These are phyloP conservation scores for Termitomyces sp. DNA, from an alignment of 768 basidiomycete species.

Conservation along the genomic window DNA sequence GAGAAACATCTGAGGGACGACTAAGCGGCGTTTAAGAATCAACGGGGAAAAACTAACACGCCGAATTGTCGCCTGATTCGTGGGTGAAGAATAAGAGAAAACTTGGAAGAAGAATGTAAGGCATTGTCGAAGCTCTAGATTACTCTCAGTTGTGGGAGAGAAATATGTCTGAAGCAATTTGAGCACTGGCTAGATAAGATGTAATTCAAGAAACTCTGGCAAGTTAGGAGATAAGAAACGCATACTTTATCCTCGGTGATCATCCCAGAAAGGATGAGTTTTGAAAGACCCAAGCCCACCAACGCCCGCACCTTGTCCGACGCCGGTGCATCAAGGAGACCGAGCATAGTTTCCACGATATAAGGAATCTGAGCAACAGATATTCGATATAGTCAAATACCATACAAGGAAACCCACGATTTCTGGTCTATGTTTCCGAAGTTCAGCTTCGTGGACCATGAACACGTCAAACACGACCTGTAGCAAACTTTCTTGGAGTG, in stretches of 20 bases:
- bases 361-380: constrained; percentile 13
- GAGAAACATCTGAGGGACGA: constrained; percentile 46
- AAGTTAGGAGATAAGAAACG: background rate
- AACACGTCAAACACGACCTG: constrained; percentile 82
- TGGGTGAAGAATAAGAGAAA: constrained; percentile 75
- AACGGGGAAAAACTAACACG: constrained; percentile 34
- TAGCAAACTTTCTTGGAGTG: constrained; percentile 65
- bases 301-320: constrained; percentile 60
- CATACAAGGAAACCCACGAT: constrained; percentile 14
- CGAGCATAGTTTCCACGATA: constrained; percentile 27
- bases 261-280: constrained; percentile 76
- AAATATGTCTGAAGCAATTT: constrained; percentile 54
- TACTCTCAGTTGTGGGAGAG: constrained; percentile 74
- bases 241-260: constrained; percentile 66
- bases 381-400: background rate
- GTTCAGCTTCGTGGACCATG: constrained; percentile 72
- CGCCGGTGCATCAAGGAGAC: constrained; percentile 39
- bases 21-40: background rate
- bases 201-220: constrained; percentile 24
- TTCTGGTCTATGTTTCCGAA: constrained; percentile 22
- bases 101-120: constrained; percentile 82
- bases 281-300: constrained; percentile 77
- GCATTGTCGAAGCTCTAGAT: constrained; percentile 82
- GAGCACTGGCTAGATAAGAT: constrained; percentile 36
- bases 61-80: constrained; percentile 72